Evolutionary conservation across 2,329 filamentous ascomycete species (phyloP), one percentile per base, ranked within the genome.

Genomic region (Fusarium poae): DNA sequence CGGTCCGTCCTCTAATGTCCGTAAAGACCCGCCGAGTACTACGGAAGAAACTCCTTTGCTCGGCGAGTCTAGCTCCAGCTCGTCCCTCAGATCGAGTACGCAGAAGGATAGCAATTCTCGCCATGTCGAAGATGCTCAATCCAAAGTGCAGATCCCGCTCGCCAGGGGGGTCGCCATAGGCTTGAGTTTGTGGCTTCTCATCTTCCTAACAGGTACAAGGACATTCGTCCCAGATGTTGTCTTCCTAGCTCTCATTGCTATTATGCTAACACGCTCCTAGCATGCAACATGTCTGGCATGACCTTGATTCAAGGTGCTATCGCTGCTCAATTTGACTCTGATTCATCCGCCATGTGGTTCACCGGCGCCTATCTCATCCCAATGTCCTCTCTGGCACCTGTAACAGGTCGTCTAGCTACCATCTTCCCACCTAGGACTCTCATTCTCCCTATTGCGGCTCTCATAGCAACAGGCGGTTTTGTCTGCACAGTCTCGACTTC

Each of bases 251-350:
- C 4, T 29, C 20, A 18, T 37, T n/a, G 30, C 8, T 2, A 46
- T 18, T 30, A 27, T 49, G 30, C 55, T 70, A 16, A 72, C 44
- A 23, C 18, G 16, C 46, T n/a, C 27, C 10, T 23, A 85, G 85
- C 85, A 8, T 81, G 86, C 65, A 96, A 96, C 74, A 92, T 94
- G 79, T 92, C 90, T 15, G 89, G 93, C 71, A 89, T 97, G 75
- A 92, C 92, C 8, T 94, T 93, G 57, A 92, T 91, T 3, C 93
- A 96, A 79, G 92, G 90, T 10, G 84, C 84, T 50, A 92, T 97
- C 68, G 92, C 92, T 3, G 86, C 85, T 10, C 92, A 95, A 68
- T 82, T 97, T 3, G 84, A 92, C 78, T 88, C 91, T 73, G 88
- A 89, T 57, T 82, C 88, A 57, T 89, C 89, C 30, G 89, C 89